These are phyloP conservation scores for Paramecium biaurelia DNA, from an alignment of 73 alveolate species.

Conservation along the genomic window DNA sequence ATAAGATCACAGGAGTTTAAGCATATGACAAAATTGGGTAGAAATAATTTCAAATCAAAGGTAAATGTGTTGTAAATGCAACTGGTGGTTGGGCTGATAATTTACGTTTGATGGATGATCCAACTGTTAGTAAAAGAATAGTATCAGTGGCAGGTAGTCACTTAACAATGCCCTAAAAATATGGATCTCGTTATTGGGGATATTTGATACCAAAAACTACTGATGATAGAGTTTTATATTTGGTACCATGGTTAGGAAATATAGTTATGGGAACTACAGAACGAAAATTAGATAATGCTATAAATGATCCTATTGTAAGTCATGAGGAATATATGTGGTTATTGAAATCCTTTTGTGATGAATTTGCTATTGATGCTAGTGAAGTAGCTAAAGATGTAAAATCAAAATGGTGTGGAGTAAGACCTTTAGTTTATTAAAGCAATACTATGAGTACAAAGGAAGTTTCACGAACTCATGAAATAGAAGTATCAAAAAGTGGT, in stretches of 20 bases:
- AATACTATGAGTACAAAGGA: slow-evolving; percentile 60
- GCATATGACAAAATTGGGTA: slow-evolving; percentile 68
- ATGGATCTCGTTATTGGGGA: slow-evolving; percentile 67
- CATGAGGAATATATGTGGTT: slow-evolving; percentile 54
- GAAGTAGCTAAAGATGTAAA: slow-evolving; percentile 55
- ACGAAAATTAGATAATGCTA: slow-evolving; percentile 62
- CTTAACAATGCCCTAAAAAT: slow-evolving; percentile 66
- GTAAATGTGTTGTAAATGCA: slow-evolving; percentile 83
- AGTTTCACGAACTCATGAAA: slow-evolving; percentile 83
- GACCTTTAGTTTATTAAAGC: slow-evolving; percentile 78
- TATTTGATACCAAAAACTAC: slow-evolving; percentile 79
- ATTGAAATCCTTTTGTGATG: slow-evolving; percentile 42
- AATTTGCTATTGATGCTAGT: slow-evolving; percentile 14
- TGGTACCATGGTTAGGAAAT: slow-evolving; percentile 77
- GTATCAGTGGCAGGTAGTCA: slow-evolving; percentile 88
- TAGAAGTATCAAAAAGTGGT: slow-evolving; percentile 77
- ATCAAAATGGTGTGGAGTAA: slow-evolving; percentile 81
- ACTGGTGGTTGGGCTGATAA: slow-evolving; percentile 87
- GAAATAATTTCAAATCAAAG: slow-evolving; percentile 70
- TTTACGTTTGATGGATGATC: slow-evolving; percentile 77
- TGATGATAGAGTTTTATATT: slow-evolving; percentile 85
- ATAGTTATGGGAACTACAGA: slow-evolving; percentile 91
- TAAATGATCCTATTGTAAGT: slow-evolving; percentile 50
- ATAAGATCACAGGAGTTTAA: slow-evolving; percentile 72
- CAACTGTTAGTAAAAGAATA: slow-evolving; percentile 62